Percentiles rank a stretch among this genome's conserved stretches.
Conservation (phyloP, 176 grass and related monocot genomes). For the barley (Hordeum vulgare) region MorexV3_pseudomolecules_assembly NC_058519.1:94046469-94046968, state of each 20-base stretch:
- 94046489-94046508: neutral
- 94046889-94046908: neutral
- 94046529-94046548: neutral
- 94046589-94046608: neutral
- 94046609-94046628: neutral
- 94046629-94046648: neutral
- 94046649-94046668: neutral
- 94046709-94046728: neutral
- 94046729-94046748: neutral
- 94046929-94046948: too few species aligned
- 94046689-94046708: neutral
- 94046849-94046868: neutral
- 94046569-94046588: neutral
- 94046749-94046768: neutral
- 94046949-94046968: too few species aligned
- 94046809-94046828: neutral
- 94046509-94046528: neutral
- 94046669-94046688: neutral
- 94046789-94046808: neutral
- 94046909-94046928: too few species aligned
- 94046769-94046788: neutral
- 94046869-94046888: neutral
- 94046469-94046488: neutral
- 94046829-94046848: neutral
- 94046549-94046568: neutral